Conservation (phyloP, 441 rosid species). For the Eutrema salsugineum region DNA sequence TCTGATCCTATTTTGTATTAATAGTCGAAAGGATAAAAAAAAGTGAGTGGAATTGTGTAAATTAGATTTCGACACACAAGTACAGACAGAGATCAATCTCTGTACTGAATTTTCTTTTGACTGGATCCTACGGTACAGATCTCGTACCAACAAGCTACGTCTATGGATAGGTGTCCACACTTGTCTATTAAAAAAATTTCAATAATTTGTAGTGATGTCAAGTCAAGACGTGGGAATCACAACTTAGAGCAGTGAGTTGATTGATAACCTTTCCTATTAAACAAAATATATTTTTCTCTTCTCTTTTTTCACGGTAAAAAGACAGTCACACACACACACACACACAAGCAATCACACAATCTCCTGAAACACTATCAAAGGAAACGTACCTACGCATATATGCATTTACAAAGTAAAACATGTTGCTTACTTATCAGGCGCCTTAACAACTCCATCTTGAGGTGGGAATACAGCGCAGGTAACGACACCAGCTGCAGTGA, state of each 20-base stretch:
- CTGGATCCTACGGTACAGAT: slow-evolving; percentile 20
- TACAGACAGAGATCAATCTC: slow-evolving; percentile 16
- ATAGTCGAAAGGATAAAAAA: background rate
- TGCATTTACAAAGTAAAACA: slow-evolving; percentile 19
- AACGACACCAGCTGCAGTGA: slow-evolving; percentile 66
- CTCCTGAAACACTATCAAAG: background rate
- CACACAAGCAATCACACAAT: background rate
- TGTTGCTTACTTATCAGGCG: background rate
- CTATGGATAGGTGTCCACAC: background rate
- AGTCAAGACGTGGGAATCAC: slow-evolving; percentile 30
- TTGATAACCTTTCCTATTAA: slow-evolving; percentile 11
- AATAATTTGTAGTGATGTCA: slow-evolving; percentile 27
- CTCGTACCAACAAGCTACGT: slow-evolving; percentile 10
- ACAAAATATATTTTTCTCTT: background rate
- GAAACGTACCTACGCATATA: background rate
- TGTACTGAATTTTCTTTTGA: slow-evolving; percentile 3
- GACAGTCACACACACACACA: background rate
- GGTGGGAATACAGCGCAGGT: slow-evolving; percentile 55
- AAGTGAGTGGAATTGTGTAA: slow-evolving; percentile 19
- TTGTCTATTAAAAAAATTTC: background rate
- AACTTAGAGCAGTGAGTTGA: slow-evolving; percentile 18
- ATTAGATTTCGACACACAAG: slow-evolving; percentile 16
- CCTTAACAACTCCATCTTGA: slow-evolving; percentile 53
- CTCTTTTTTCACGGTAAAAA: background rate
- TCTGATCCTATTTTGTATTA: slow-evolving; percentile 10